These are phyloP conservation scores for Backusella luteola DNA, from an alignment of 192 early-diverging fungal genomes.

Conservation along the genomic window DNA sequence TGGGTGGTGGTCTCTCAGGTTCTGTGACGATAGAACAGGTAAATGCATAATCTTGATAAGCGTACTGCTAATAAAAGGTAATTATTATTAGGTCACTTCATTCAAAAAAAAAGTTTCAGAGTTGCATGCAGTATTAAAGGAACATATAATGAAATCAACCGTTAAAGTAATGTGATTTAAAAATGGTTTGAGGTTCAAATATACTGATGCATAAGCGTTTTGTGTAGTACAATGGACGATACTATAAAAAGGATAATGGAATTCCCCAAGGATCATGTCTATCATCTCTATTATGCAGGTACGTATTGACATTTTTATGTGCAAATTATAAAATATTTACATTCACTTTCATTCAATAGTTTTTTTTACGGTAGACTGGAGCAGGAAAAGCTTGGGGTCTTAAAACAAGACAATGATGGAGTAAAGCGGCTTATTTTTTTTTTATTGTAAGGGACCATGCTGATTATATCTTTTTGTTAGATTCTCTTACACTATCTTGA, in stretches of 20 bases:
- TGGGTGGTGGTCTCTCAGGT: neutral
- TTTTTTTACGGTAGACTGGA: neutral
- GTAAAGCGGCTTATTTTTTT: neutral
- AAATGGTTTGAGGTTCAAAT: neutral
- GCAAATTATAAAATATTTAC: neutral
- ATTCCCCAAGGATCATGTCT: neutral
- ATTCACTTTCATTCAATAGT: neutral
- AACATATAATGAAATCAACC: neutral
- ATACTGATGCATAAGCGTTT: neutral
- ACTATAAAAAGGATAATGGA: neutral
- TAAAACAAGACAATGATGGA: neutral
- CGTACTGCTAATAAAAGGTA: too few relatives aligned
- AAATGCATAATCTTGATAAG: neutral
- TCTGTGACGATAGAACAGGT: neutral
- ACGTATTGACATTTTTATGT: neutral
- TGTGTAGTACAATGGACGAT: neutral
- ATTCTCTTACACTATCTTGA: neutral
- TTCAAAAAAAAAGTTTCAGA: neutral
- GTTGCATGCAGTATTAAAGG: neutral
- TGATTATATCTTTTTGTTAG: neutral
- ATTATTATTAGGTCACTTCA: neutral
- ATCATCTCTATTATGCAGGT: slow-evolving; percentile 8
- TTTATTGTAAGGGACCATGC: too few relatives aligned
- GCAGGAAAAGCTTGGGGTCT: neutral
- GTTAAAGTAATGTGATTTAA: neutral